These are phyloP conservation scores for Ammopiptanthus mongolicus DNA, from an alignment of 306 rosid species.

Conservation along the genomic window DNA sequence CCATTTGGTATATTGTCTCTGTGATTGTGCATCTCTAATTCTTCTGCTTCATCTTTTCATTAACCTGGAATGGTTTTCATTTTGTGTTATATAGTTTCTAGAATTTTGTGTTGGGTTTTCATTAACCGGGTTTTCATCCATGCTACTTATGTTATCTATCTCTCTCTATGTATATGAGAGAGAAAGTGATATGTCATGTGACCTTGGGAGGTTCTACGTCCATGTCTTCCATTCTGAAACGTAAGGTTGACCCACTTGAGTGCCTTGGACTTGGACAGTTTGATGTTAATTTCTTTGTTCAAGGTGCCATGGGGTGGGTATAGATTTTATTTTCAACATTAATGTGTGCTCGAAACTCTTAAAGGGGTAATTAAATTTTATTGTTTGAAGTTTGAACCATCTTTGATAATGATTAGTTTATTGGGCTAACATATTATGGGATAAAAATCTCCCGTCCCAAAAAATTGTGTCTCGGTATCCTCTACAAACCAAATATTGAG, in stretches of 20 bases:
- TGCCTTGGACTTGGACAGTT: conserved; percentile 4
- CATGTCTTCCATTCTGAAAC: conserved; percentile 12
- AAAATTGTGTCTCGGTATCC: too few species aligned
- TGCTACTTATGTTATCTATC: neutral
- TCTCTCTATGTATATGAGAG: neutral
- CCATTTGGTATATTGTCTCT: too few species aligned
- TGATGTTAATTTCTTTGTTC: neutral
- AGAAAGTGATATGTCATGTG: neutral
- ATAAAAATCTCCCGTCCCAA: too few species aligned
- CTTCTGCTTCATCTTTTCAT: too few species aligned
- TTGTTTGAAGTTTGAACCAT: neutral
- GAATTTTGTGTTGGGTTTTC: too few species aligned
- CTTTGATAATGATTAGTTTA: neutral
- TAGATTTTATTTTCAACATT: conserved; percentile 23
- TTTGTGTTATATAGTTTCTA: too few species aligned
- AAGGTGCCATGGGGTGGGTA: conserved; percentile 12
- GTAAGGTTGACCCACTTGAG: conserved; percentile 22
- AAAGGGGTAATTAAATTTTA: neutral
- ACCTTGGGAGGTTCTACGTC: neutral
- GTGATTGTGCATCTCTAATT: neutral
- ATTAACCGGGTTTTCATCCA: neutral
- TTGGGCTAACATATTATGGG: too few species aligned
- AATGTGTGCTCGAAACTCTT: neutral
- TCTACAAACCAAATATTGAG: too few species aligned
- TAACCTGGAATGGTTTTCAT: too few species aligned